Evolutionary conservation across 768 basidiomycete genomes (phyloP), one percentile per base, ranked within the genome.

Genomic region (Pisolithus orientalis): DNA sequence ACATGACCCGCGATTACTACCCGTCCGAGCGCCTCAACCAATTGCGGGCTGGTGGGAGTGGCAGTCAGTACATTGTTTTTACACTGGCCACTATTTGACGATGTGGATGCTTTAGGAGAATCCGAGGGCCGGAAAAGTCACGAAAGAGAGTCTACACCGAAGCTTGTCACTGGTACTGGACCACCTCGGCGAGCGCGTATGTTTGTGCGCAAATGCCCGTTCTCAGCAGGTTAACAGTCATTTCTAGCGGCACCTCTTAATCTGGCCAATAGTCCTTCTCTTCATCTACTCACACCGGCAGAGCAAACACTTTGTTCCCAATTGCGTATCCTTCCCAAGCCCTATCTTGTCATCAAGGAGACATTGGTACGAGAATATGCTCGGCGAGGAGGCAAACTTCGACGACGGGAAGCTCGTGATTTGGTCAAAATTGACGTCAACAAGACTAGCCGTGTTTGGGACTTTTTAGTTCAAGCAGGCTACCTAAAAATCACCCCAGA

Each of bases 341-440:
- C 96, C 1, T 99, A 96, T 66, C 83, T 99, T 48, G 83, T 89
- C 54, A 90, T 98, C 72, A 99, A 99, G 66, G 93, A 96, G 68
- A 91, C 88, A 5, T 80, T 96, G 39, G 85, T 99, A 29, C 82
- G 93, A 31, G 95, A 98, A 72, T 96, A 92, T 60, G 91, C 90
- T 1, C 79, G 92, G 27, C 77, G 93, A 50, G 87, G 89, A 21
- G 94, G 94, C 10, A 88, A 90, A 65, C 76, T 97, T 42, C 87
- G 89, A 46, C 80, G 90, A 29, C 77, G 93, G 49, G 93, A 96
- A 67, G 92, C 93, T 10, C 80, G 90, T 47, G 90, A 91, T 66
- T 75, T 95, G 54, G 85, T 94, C 59, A 93, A 91, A 69, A 90
- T 96, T 56, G 93, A 94, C 65, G 90, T 91, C 55, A 90, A 91